A percentile compares a stretch with the other conserved stretches of the same genome.
These are phyloP conservation scores for Penicillium subrubescens DNA, from an alignment of 495 filamentous ascomycete genomes.

Conservation along the genomic window DNA sequence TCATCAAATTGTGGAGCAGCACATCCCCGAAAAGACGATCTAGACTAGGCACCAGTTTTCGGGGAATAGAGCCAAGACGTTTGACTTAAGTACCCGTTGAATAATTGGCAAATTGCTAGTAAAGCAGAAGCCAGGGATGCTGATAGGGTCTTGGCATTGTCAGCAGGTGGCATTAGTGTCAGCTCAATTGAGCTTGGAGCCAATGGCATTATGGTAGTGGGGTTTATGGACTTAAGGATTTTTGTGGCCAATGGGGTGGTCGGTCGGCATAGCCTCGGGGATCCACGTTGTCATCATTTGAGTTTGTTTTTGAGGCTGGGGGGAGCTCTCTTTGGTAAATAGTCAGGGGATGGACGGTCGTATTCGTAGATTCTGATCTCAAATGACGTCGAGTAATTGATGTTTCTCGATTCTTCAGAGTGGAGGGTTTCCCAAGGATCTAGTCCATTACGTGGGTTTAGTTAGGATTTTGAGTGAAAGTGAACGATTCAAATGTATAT, in stretches of 20 bases:
- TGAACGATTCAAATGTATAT: too few species aligned
- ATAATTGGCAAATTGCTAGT: background rate
- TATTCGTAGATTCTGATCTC: background rate
- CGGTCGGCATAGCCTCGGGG: background rate
- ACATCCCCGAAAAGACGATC: background rate
- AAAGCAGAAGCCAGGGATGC: background rate
- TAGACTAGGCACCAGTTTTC: slow-evolving; percentile 4
- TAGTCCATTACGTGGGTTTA: too few species aligned
- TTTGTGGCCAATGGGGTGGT: background rate
- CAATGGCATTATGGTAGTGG: background rate
- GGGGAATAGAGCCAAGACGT: background rate
- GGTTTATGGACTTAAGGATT: background rate
- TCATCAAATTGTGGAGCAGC: background rate
- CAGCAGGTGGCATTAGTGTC: slow-evolving; percentile 7
- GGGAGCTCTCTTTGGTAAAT: background rate
- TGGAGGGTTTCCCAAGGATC: too few species aligned
- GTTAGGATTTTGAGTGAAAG: too few species aligned
- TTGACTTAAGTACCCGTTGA: background rate
- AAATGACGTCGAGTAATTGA: background rate
- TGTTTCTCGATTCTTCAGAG: background rate
- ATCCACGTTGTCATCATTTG: background rate
- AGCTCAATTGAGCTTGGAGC: background rate
- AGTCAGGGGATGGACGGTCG: background rate
- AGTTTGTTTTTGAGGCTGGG: background rate
- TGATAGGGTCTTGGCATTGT: background rate